These are phyloP conservation scores for Aphanocladium album DNA, from an alignment of 2,329 filamentous ascomycete species.

Conservation along the genomic window DNA sequence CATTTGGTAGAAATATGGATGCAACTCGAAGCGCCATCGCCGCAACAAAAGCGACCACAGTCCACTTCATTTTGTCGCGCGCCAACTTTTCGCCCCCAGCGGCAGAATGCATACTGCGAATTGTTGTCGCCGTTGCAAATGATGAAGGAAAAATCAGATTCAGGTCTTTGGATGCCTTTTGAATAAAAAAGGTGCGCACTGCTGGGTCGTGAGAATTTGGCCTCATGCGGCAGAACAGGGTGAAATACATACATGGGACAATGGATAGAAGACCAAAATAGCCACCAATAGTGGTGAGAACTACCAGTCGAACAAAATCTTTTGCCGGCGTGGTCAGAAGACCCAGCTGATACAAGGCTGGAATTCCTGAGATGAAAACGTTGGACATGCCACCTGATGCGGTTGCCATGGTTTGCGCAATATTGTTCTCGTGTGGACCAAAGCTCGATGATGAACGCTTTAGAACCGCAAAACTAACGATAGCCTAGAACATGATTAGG, in stretches of 20 bases:
- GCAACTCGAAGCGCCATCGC: constrained; percentile 10
- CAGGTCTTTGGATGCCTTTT: constrained; percentile 2
- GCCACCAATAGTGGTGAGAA: constrained; percentile 6
- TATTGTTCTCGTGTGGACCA: constrained; percentile 15
- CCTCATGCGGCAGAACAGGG: not conserved
- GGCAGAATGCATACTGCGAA: constrained; percentile 12
- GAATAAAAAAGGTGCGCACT: constrained; percentile 11
- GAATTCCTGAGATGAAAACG: constrained; percentile 14
- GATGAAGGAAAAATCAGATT: constrained; percentile 13
- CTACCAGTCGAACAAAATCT: constrained; percentile 6
- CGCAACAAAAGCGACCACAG: constrained; percentile 7
- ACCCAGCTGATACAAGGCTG: constrained; percentile 15
- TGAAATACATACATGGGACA: not conserved
- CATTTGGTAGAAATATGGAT: constrained; percentile 1
- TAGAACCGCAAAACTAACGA: constrained; percentile 3
- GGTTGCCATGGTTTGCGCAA: constrained; percentile 13
- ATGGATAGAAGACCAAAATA: constrained; percentile 12
- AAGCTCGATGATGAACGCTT: not conserved
- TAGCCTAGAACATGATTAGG: not conserved
- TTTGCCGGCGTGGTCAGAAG: constrained; percentile 4
- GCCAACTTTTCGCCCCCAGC: constrained; percentile 6
- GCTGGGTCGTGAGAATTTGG: not conserved
- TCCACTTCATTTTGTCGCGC: constrained; percentile 10
- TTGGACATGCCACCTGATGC: constrained; percentile 12
- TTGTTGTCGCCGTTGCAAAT: constrained; percentile 9